Evolutionary conservation across 2,329 filamentous ascomycete species (phyloP).

Genomic region (Fusarium cyanostomum): DNA sequence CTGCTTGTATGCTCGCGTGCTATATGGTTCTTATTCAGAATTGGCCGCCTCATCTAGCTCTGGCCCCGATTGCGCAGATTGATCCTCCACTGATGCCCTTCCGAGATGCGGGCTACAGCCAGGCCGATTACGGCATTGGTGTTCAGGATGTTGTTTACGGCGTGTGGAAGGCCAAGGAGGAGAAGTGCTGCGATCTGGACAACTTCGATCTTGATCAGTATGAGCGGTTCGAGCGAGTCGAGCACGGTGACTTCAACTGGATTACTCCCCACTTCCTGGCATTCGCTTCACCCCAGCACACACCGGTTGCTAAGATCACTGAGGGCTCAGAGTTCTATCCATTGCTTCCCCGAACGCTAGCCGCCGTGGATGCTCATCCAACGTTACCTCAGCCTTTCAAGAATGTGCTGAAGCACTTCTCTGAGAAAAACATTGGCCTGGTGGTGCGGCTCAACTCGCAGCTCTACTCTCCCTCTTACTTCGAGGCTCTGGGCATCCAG

Average conservation of each 20-base stretch:
- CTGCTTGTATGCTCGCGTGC: conserved; percentile 92
- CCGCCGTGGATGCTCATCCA: conserved; percentile 74
- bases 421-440: conserved; percentile 85
- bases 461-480: conserved; percentile 96
- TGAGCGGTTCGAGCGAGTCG: conserved; percentile 92
- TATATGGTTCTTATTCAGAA: conserved; percentile 99
- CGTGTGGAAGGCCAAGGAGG: conserved; percentile 98
- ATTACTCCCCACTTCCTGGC: conserved; percentile 94
- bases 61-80: conserved; percentile 94
- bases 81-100: conserved; percentile 99
- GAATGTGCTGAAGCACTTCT: conserved; percentile 92
- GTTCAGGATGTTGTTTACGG: conserved; percentile 98
- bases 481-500: conserved; percentile 92
- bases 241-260: conserved; percentile 99
- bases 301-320: conserved; percentile 76
- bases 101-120: conserved; percentile 96
- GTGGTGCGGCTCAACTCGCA: conserved; percentile 96
- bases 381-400: conserved; percentile 88
- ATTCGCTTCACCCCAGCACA: conserved; percentile 92
- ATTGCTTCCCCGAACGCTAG: conserved; percentile 78
- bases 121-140: conserved; percentile 94
- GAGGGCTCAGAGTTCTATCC: conserved; percentile 78
- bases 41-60: conserved; percentile 94
- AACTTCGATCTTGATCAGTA: conserved; percentile 98
- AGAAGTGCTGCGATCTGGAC: conserved; percentile 88